phyloP scores from a whole-genome alignment of 768 basidiomycete genomes.

The Lactifluus hygrophoroides region DNA sequence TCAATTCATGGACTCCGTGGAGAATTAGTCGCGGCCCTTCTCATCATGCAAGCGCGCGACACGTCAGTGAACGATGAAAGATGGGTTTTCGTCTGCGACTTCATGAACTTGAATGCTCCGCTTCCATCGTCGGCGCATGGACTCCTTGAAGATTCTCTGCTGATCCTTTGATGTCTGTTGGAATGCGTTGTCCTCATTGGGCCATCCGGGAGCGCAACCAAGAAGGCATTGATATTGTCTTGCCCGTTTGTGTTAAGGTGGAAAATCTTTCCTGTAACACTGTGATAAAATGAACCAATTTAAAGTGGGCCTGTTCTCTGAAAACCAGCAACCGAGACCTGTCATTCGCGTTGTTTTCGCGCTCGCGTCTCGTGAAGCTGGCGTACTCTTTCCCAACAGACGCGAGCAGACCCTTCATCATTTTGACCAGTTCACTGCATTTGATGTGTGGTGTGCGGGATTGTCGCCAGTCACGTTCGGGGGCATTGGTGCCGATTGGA shows the following conservation, averaged over 20 bases:
- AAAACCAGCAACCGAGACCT: too few species aligned
- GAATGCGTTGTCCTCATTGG: too few species aligned
- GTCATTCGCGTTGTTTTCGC: too few species aligned
- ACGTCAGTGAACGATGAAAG: not conserved
- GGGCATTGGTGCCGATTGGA: too few species aligned
- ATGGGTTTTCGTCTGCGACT: not conserved
- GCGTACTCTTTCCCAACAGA: too few species aligned
- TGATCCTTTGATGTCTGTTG: not conserved
- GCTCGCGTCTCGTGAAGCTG: too few species aligned
- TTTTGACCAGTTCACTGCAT: too few species aligned
- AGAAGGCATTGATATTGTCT: not conserved
- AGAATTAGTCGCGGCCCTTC: not conserved
- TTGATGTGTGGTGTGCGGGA: too few species aligned
- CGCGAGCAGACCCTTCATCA: too few species aligned
- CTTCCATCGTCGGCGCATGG: not conserved
- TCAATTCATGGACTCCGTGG: not conserved
- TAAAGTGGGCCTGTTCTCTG: too few species aligned
- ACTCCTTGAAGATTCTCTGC: not conserved
- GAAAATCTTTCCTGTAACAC: not conserved
- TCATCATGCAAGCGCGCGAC: not conserved
- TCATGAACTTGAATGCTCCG: not conserved
- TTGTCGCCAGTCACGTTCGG: too few species aligned
- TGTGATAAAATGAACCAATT: not conserved
- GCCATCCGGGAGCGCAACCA: too few species aligned
- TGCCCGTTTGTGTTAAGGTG: not conserved